phyloP scores from a whole-genome alignment of 768 basidiomycete species.

The Lactarius evosmus region DNA sequence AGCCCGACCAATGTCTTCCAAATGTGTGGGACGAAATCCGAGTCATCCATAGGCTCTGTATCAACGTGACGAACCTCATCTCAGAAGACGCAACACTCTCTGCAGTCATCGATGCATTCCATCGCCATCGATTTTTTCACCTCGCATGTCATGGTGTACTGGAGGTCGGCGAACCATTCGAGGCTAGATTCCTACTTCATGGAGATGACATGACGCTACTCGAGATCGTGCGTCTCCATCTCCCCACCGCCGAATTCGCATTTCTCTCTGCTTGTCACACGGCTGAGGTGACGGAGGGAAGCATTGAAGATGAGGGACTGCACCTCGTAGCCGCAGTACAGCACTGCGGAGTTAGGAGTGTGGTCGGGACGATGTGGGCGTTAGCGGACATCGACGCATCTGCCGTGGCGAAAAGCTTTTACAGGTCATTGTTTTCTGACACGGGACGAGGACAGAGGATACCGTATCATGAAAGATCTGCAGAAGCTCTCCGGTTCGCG shows the following conservation, averaged over 20 bases:
- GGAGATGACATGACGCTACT: constrained; percentile 3
- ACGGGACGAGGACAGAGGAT: no score
- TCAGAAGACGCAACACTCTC: not conserved
- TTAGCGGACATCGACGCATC: no score
- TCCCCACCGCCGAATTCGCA: no score
- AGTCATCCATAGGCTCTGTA: no score
- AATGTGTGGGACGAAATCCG: no score
- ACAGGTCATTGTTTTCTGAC: not conserved
- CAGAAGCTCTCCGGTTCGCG: not conserved
- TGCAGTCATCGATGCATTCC: not conserved
- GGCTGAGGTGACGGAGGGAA: not conserved
- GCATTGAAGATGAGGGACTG: no score
- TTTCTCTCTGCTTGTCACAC: constrained; percentile 23
- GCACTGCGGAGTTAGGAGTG: no score
- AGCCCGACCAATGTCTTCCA: no score
- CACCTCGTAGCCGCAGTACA: no score
- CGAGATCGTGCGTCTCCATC: no score
- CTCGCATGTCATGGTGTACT: constrained; percentile 12
- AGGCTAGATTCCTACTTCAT: constrained; percentile 5
- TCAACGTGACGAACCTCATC: not conserved
- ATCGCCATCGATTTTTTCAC: not conserved
- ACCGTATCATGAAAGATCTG: not conserved
- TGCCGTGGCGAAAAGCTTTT: not conserved
- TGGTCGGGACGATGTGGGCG: no score
- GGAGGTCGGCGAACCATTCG: not conserved